A percentile compares a stretch with the other conserved stretches of the same genome.
These are phyloP conservation scores for Atkinsonella texensis DNA, from an alignment of 2,329 filamentous ascomycete genomes.

Conservation along the genomic window DNA sequence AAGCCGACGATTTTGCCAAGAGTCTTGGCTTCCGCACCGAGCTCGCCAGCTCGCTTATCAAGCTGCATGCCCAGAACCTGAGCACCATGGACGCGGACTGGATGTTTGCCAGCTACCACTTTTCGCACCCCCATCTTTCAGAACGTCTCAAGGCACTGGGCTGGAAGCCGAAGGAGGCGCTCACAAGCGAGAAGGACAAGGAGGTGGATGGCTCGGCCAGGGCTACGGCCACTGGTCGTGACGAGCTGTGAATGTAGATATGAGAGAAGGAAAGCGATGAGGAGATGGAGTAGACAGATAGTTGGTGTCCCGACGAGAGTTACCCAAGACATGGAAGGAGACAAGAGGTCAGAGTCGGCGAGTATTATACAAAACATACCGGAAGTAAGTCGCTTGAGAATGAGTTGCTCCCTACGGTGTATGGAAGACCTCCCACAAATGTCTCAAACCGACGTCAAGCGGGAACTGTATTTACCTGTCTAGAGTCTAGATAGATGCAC, in stretches of 20 bases:
- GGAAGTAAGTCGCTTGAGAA: too few species aligned
- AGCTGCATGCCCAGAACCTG: constrained; percentile 95
- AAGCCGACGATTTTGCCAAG: constrained; percentile 85
- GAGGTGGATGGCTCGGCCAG: constrained; percentile 41
- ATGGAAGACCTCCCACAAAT: too few species aligned
- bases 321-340: neutral
- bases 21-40: constrained; percentile 73
- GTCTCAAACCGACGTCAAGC: too few species aligned
- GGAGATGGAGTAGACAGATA: neutral
- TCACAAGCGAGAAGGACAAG: constrained; percentile 29
- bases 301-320: too few species aligned
- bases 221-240: constrained; percentile 63
- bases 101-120: constrained; percentile 97
- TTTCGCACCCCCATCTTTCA: constrained; percentile 90
- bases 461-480: too few species aligned
- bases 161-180: constrained; percentile 56
- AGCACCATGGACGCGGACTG: constrained; percentile 98
- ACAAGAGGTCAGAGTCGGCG: neutral
- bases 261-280: neutral
- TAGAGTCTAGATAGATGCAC: too few species aligned
- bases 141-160: constrained; percentile 85
- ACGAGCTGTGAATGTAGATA: constrained; percentile 42
- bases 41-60: constrained; percentile 80
- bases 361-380: too few species aligned
- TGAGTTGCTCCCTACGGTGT: too few species aligned